These are phyloP conservation scores for Xylariaceae sp. DNA, from an alignment of 2,329 filamentous ascomycete genomes.

Conservation along the genomic window DNA sequence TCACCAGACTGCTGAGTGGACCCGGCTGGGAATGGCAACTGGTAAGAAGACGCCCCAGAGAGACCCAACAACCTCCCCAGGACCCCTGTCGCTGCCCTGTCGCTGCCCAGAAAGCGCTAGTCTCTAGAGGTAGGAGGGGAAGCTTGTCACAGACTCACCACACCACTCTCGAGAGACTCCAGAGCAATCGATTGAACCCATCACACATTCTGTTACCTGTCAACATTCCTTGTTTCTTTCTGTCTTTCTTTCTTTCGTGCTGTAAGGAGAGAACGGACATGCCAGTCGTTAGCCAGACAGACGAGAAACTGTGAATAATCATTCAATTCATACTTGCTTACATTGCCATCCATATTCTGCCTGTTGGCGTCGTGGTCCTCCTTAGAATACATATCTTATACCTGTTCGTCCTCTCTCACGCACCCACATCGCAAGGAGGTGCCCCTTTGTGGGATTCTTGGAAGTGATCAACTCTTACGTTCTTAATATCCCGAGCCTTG, in stretches of 20 bases:
- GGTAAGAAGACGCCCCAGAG: too few species aligned
- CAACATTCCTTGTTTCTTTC: not conserved
- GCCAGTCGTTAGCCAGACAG: not conserved
- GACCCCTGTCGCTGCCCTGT: slow-evolving; percentile 8
- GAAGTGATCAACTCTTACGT: too few species aligned
- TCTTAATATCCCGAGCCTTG: not conserved
- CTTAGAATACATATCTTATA: too few species aligned
- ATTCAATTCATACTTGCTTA: not conserved
- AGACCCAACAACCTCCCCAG: too few species aligned
- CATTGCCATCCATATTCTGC: not conserved
- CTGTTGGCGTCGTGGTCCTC: too few species aligned
- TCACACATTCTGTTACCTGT: slow-evolving; percentile 6
- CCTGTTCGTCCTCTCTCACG: too few species aligned
- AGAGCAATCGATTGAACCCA: slow-evolving; percentile 10
- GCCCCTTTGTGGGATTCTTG: too few species aligned
- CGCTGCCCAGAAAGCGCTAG: not conserved
- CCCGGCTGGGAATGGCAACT: slow-evolving; percentile 6
- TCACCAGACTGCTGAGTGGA: too few species aligned
- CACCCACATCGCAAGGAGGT: too few species aligned
- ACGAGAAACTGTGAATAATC: too few species aligned
- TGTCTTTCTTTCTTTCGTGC: not conserved
- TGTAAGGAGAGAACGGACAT: too few species aligned
- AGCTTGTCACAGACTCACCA: slow-evolving; percentile 16
- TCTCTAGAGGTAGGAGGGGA: slow-evolving; percentile 11
- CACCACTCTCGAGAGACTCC: slow-evolving; percentile 1